Base-by-base conservation (phyloP, 805 yeast species). In the Candida andamanensis region DNA sequence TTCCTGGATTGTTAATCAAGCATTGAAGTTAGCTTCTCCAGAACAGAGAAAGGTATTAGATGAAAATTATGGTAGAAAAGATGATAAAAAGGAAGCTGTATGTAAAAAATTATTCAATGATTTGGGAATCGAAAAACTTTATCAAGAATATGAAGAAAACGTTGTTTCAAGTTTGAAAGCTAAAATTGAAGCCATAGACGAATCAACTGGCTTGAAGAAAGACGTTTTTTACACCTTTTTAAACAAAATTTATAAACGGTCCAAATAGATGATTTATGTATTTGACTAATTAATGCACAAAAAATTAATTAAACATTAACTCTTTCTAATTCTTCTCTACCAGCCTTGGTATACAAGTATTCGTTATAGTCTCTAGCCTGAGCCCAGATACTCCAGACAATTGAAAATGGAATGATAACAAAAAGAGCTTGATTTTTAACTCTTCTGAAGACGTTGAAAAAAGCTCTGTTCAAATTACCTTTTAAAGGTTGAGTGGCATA, bases 1-100 rank as follows among this genome's bases (percentile, higher is more conserved):
- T 63, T 84, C 96, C 26, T 92, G 99, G 99, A 79, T 92, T 35
- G 75, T 92, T 50, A 92, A 92, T 71, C 84, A 85, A 47, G 98
- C 98, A 6, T 74, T 92, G 49, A 73, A 80, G 56, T 65, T 79
- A 45, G 90, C 76, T 32, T 70, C 75, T 17, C 76, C 86, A 25
- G 92, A 79, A 42, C 97, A 92, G 68, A 82, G 97, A 61, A 59
- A 69, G 45, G 38, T 82, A 3, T 74, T 92, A 45, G 97, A 92
- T 52, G 80, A 69, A 29, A 85, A 92, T 69, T 92, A 92, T 56
- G 99, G 98, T 47, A 70, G 75, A 50, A 92, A 87, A 62, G 78
- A 85, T 52, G 61, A 76, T 33, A 61, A 39, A 26, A 74, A 71
- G 33, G 97, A 90, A 65, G 72, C 71, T 28, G 64, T 60, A 15